Base-by-base conservation (phyloP, 1,139 yeast species). In the Saccharomyces hybrid region DNA sequence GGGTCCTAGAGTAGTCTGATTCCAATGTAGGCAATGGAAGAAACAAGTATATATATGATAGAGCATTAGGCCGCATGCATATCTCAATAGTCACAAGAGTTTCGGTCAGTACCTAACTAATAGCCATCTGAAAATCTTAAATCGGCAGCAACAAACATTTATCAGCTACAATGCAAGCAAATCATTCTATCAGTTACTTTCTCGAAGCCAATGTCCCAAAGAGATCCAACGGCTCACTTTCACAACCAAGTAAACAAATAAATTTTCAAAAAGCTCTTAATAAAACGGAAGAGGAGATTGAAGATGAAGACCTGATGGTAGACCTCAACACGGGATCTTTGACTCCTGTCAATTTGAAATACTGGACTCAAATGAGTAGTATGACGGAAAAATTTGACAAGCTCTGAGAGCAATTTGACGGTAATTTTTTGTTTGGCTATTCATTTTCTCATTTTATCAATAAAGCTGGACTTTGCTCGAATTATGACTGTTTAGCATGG, bases 301-400 rank as follows among this genome's bases (percentile, higher is more conserved):
- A 59, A 20, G 62, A 58, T 2, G 69, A 67, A 20, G 70, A 66
- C 51, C 50, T 63, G 56, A 54, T 67, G 32, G 71, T 67, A n/a
- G 70, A 67, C 54, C 55, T 66, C 31, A 63, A 55, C 51, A 58
- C 68, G 1, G 69, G 69, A 6, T 61, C 66, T n/a, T 50, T 62
- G 28, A 59, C 59, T 34, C 61, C 69, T 3, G 64, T 62, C 52
- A 61, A 59, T 44, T 56, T 62, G 50, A 61, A 62, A 47, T 57
- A 53, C 51, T 64, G 66, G 63, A 54, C 52, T 23, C 52, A 62
- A 32, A 58, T 66, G 60, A 52, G 58, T 16, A 64, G 62, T 26
- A 55, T 66, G 8, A 55, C 63, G 16, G 63, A 64, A 23, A 58
- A 62, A 50, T 57, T 66, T 47, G 57, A 60, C 28, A 59, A 60